Base-by-base conservation (phyloP, 2,329 filamentous ascomycete species). In the Fusarium guadeloupense region DNA sequence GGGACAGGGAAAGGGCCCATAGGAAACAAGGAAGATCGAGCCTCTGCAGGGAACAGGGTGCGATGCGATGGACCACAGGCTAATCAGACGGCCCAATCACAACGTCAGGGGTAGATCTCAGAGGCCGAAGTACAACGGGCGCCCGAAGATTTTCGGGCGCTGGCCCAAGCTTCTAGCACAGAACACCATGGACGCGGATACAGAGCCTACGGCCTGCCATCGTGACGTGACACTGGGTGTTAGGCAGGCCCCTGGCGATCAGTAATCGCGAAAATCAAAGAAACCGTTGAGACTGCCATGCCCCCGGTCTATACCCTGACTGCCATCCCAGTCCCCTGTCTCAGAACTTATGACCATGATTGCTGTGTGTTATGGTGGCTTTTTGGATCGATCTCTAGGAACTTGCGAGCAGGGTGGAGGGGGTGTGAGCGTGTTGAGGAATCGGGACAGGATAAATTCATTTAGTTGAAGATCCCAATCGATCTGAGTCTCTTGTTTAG, bases 121-220 rank as follows among this genome's bases (percentile, higher is more conserved):
- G 58, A 38, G 56, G 47, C 59, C 54, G 52, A 63, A 64, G 48
- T 49, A 51, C 55, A 67, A 69, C 64, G 54, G 62, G 56, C 50
- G 63, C 63, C 68, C 68, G 68, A 70, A 67, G 57, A 38, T 46
- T 55, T 67, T 70, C 68, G 68, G 68, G 64, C 60, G 30, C 41
- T 31, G 55, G 49, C 35, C 40, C 40, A 59, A 49, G 55, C 63
- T 51, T 26, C 47, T 14, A 34, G 16, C 38, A 26, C 40, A 23
- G 40, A 53, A 54, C 33, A 55, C 52, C 33, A n/a, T 34, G 3
- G 26, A 16, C 26, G 23, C 34, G 35, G 45, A 43, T n/a, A 25
- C 38, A 49, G 12, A 14, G 37, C 30, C 34, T 40, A 52, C 23
- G 42, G 21, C 17, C 35, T 43, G 40, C 44, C 45, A 42, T 54